These are phyloP conservation scores for Puccinia coronata DNA, from an alignment of 1,284 basidiomycete genomes.

Conservation along the genomic window DNA sequence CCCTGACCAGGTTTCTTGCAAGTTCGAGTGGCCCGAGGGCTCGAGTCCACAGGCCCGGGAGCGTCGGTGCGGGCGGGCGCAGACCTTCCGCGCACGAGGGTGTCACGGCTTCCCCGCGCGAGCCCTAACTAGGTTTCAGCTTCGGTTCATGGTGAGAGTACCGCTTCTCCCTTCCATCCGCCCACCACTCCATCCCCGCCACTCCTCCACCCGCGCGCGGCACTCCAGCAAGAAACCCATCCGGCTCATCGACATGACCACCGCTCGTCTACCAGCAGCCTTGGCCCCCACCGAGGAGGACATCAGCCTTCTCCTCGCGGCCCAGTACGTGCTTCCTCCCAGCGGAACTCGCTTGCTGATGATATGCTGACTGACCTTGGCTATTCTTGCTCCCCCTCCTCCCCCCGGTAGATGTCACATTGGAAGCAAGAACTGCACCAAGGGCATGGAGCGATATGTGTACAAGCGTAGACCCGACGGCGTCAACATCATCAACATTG, in stretches of 20 bases:
- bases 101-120: neutral
- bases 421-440: conserved; percentile 95
- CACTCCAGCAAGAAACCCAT: neutral
- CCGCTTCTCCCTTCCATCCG: neutral
- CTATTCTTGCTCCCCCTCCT: neutral
- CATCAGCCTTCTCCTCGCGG: conserved; percentile 89
- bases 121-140: conserved; percentile 21
- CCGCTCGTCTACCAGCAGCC: conserved; percentile 82
- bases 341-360: neutral
- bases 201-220: neutral
- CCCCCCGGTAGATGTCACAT: conserved; percentile 42
- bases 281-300: conserved; percentile 95
- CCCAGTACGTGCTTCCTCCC: conserved; percentile 72
- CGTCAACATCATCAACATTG: conserved; percentile 95
- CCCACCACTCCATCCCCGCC: neutral
- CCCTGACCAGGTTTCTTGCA: too few species aligned
- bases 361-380: too few species aligned
- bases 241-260: conserved; percentile 32
- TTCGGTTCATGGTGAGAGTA: conserved; percentile 12
- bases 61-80: too few species aligned
- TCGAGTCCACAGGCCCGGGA: too few species aligned
- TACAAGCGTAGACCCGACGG: conserved; percentile 95
- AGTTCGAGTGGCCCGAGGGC: too few species aligned
- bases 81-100: too few species aligned
- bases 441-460: conserved; percentile 97